Percentiles rank a stretch among this genome's conserved stretches.
Evolutionary conservation across 257 asterid species (phyloP).

Genomic region (Penstemon davidsonii): DNA sequence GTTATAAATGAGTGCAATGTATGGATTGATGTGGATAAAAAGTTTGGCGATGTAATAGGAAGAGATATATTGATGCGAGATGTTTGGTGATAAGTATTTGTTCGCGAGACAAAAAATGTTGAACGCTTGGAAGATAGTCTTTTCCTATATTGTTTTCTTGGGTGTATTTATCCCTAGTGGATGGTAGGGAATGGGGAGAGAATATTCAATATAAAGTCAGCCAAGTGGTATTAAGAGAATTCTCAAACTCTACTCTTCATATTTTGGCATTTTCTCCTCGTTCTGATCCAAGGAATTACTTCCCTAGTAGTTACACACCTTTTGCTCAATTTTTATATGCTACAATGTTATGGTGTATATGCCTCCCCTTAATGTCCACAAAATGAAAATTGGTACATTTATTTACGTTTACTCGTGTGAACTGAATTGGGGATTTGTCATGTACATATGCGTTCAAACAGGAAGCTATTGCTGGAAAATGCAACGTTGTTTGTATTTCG

Average conservation of each 20-base stretch:
- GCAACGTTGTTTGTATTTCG: constrained; percentile 80
- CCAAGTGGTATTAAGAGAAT: not conserved
- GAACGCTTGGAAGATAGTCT: not conserved
- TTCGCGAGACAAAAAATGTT: not conserved
- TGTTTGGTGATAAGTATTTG: not conserved
- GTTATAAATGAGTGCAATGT: not conserved
- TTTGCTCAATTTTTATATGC: not conserved
- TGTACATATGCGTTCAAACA: constrained; percentile 31
- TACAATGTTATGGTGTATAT: constrained; percentile 6
- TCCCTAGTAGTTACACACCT: not conserved
- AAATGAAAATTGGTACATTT: not conserved
- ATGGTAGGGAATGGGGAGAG: not conserved
- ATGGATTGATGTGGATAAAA: not conserved
- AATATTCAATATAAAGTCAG: not conserved
- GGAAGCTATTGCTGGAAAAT: constrained; percentile 94
- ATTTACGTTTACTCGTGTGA: not conserved
- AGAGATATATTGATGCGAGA: not conserved
- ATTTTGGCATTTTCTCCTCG: not conserved
- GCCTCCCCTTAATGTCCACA: not conserved
- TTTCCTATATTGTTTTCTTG: no score
- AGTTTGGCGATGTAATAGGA: not conserved
- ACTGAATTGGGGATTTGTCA: constrained; percentile 17
- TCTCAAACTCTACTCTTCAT: not conserved
- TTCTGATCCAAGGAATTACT: not conserved
- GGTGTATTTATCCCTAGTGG: not conserved